Evolutionary conservation across 495 filamentous ascomycete species (phyloP), one percentile per base, ranked within the genome.

Genomic region (Penicillium arizonense): DNA sequence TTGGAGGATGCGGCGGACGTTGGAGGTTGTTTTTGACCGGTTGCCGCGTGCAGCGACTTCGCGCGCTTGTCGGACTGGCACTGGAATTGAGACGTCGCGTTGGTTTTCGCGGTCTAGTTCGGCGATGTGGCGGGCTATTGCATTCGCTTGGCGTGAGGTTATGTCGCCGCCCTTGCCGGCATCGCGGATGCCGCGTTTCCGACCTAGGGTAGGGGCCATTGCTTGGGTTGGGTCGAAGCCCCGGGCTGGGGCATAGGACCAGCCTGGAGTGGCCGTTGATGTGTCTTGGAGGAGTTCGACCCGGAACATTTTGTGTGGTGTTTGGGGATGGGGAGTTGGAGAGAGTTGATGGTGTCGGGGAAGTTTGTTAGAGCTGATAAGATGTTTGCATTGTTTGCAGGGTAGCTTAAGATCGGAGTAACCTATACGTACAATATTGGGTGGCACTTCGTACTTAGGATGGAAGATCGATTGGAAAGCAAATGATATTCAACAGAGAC

Each of bases 1-100:
- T 58, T 85, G 83, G n/a, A 96, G 76, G 57, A 97, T 94, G 63
- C 88, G 88, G 57, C 90, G 88, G n/a, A 94, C 89, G 63, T 86
- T 88, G 3, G 87, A 77, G 14, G 91, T 91, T 49, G 81, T 78
- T 68, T 91, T 90, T 48, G 63, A 62, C 53, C 72, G 63, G 23
- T 68, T 67, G 74, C 78, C 77, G 73, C 78, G 70, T 3, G 70
- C 69, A 38, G 68, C 68, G 39, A 68, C 70, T 49, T 80, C 79
- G 53, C 77, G 77, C 8, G 63, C 61, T 53, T 75, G 68, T 56
- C 74, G 76, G 16, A 71, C 69, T 0, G 89, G 82, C 14, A 93
- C 72, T 0, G 84, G 72, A 38, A 96, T 90, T 10, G 76, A 68
- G 2, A 83, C 84, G 64, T 94, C 89, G 23, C 76, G 76, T 54